Conservation (phyloP, 495 filamentous ascomycete genomes). For the Penicillium simplicissimum region DNA sequence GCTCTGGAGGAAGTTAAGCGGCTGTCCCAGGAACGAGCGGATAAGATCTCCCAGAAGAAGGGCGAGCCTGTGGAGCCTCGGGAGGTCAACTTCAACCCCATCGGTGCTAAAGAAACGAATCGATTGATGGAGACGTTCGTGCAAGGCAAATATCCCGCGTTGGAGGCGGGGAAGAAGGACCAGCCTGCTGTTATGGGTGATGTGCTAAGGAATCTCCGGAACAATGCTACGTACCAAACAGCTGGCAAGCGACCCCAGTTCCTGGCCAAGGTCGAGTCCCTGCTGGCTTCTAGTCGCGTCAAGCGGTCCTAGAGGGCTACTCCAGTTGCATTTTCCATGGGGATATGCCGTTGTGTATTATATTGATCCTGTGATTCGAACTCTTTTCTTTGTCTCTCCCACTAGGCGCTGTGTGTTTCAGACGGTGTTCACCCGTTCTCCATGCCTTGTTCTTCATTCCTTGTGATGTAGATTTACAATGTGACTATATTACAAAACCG, state of each 20-base stretch:
- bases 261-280: constrained; percentile 45
- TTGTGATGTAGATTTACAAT: constrained; percentile 27
- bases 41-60: constrained; percentile 42
- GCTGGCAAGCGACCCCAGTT: constrained; percentile 44
- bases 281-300: constrained; percentile 34
- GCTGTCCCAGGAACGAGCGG: constrained; percentile 39
- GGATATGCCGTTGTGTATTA: constrained; percentile 28
- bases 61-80: constrained; percentile 43
- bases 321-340: neutral
- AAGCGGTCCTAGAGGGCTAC: constrained; percentile 30
- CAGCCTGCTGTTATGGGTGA: constrained; percentile 36
- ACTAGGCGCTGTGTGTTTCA: constrained; percentile 7
- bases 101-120: constrained; percentile 59
- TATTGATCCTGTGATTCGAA: constrained; percentile 18
- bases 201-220: constrained; percentile 41
- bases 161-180: constrained; percentile 20
- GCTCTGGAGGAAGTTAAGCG: constrained; percentile 40
- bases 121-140: constrained; percentile 74
- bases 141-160: constrained; percentile 46
- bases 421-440: neutral
- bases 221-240: constrained; percentile 48
- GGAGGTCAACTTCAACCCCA: constrained; percentile 36
- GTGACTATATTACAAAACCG: constrained; percentile 19
- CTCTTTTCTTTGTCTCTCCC: constrained; percentile 3
- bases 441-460: constrained; percentile 7